Conservation (phyloP, 225 moss, liverwort and hornwort genomes). For the Pleurozium schreberi region DNA sequence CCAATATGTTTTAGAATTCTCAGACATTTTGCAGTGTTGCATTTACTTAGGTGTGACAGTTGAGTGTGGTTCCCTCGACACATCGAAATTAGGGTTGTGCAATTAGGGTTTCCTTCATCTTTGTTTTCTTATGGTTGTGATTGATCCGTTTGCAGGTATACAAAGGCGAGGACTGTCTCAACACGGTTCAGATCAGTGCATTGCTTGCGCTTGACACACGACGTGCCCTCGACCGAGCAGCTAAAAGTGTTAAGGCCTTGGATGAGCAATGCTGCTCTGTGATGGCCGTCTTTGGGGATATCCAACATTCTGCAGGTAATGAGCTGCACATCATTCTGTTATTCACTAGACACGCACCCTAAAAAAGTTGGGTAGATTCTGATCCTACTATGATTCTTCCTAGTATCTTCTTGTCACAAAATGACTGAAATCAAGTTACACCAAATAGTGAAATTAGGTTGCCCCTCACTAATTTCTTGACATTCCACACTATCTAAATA, state of each 20-base stretch:
- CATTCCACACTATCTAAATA: too few species aligned
- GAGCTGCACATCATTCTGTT: background rate
- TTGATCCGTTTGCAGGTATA: conserved; percentile 27
- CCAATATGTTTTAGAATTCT: background rate
- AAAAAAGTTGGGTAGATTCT: background rate
- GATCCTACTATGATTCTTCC: background rate
- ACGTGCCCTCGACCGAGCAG: conserved; percentile 57
- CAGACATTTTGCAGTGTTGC: background rate
- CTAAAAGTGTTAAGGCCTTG: conserved; percentile 35
- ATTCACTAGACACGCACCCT: too few species aligned
- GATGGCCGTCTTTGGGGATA: conserved; percentile 83
- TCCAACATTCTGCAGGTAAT: conserved; percentile 43
- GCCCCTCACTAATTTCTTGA: too few species aligned
- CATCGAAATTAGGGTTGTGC: background rate
- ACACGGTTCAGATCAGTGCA: conserved; percentile 50
- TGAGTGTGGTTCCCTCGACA: background rate
- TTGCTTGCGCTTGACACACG: conserved; percentile 53
- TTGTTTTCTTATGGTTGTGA: background rate
- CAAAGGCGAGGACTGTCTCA: conserved; percentile 47
- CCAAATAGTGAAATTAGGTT: too few species aligned
- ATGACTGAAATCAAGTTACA: background rate
- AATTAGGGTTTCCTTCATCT: background rate
- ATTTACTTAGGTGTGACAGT: background rate
- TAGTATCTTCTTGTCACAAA: too few species aligned
- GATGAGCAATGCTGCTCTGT: conserved; percentile 70